Conservation (phyloP, 75 land plant species). For the Cunninghamia lanceolata region DNA sequence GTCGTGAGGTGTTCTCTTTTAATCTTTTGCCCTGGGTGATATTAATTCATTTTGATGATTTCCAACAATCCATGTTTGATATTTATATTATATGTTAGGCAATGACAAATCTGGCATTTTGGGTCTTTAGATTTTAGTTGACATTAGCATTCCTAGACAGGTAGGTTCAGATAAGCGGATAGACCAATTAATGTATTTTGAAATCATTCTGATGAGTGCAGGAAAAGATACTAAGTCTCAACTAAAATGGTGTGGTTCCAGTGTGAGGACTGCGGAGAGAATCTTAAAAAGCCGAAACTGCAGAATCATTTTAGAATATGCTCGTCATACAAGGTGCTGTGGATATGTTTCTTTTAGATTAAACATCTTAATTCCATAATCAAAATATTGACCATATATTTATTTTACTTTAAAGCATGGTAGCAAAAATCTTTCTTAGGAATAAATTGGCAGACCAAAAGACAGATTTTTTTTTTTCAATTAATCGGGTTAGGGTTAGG, state of each 20-base stretch:
- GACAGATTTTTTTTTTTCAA: too few relatives aligned
- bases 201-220: background rate
- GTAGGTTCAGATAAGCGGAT: background rate
- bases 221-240: background rate
- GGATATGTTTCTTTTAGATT: background rate
- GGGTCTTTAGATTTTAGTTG: background rate
- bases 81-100: background rate
- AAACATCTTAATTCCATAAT: background rate
- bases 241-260: conserved; percentile 96
- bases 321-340: conserved; percentile 68
- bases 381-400: background rate
- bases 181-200: background rate
- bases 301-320: conserved; percentile 75
- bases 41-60: background rate
- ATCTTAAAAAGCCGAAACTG: conserved; percentile 89
- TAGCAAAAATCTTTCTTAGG: too few relatives aligned
- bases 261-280: conserved; percentile 96
- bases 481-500: too few relatives aligned
- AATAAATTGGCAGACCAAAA: too few relatives aligned
- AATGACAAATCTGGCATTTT: background rate
- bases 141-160: background rate
- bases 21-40: background rate
- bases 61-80: background rate
- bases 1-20: background rate
- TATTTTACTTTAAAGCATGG: background rate